Evolutionary conservation across 2,329 filamentous ascomycete genomes (phyloP), one percentile per base, ranked within the genome.

Genomic region (Colletotrichum filicis): DNA sequence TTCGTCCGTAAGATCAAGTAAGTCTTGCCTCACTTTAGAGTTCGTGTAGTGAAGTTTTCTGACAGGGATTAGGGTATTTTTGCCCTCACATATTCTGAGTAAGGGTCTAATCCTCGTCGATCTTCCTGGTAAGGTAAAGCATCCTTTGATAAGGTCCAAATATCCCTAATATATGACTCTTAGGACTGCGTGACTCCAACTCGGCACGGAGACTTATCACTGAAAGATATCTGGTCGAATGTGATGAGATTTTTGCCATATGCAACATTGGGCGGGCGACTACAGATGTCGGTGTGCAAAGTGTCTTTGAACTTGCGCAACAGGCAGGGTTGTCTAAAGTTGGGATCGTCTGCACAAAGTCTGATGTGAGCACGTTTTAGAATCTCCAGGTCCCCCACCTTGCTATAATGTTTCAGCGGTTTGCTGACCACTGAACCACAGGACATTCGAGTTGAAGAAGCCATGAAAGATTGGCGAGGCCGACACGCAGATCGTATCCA

Each of bases 61-160:
- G 14, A 80, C 65, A 28, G 24, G 22, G 2, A 24, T 4, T 0
- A 87, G 85, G 62, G 84, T 88, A 0, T 85, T 79, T 53, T 74
- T 83, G 12, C 83, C 84, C 16, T 82, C 86, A 0, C 78, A 86
- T 71, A 86, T 88, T 22, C 76, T 88, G 9, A 86, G 84, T 68
- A 85, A 83, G 66, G 87, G 86, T 0, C 79, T 88, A 1, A 76
- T 87, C 4, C 80, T 88, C 7, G 86, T 86, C 0, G 86, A 88
- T 70, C 81, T 88, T 22, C 86, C 86, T 30, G 85, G 85, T 86
- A 79, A 26, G 76, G 74, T 12, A 1, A 22, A 42, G 11, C 11
- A 26, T 35, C 24, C 16, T 11, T 5, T 42, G 26, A 1, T 62
- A n/a, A 1, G 16, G 35, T 1, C 1, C 14, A 2, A 1, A 42